A percentile compares a stretch with the other conserved stretches of the same genome.
Evolutionary conservation across 2,329 filamentous ascomycete genomes (phyloP).

Genomic region (Penicillium sp.): DNA sequence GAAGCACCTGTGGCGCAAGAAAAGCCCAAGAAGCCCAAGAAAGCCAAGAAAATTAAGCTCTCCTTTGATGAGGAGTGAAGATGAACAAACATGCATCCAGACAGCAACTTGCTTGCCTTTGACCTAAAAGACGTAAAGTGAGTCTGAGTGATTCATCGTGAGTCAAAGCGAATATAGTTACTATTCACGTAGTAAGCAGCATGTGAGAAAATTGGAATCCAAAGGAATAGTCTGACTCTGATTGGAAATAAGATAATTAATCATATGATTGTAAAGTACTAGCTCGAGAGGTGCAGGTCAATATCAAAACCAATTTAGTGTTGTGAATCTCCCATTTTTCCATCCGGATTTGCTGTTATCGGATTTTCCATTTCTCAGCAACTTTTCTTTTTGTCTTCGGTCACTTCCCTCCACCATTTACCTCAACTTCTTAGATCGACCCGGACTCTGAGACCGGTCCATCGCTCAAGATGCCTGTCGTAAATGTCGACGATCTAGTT

Average conservation of each 20-base stretch:
- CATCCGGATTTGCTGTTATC: not conserved
- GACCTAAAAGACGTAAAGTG: not conserved
- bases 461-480: constrained; percentile 74
- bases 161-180: constrained; percentile 3
- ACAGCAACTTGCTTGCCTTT: not conserved
- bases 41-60: constrained; percentile 48
- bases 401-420: constrained; percentile 14
- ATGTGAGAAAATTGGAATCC: not conserved
- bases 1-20: constrained; percentile 11
- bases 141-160: constrained; percentile 4
- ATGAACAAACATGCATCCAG: not conserved
- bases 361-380: constrained; percentile 20
- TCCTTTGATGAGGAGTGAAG: constrained; percentile 43
- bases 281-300: not conserved
- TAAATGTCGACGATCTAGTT: constrained; percentile 85
- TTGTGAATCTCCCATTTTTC: not conserved
- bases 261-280: not conserved
- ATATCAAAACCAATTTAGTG: not conserved
- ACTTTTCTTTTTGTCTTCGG: constrained; percentile 23
- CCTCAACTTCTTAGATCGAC: constrained; percentile 7
- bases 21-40: constrained; percentile 37
- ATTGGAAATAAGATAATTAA: not conserved
- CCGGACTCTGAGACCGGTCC: constrained; percentile 10
- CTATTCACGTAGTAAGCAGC: not conserved
- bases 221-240: not conserved